Evolutionary conservation across 257 asterid species (phyloP).

Genomic region (Solanum gandarillasii): DNA sequence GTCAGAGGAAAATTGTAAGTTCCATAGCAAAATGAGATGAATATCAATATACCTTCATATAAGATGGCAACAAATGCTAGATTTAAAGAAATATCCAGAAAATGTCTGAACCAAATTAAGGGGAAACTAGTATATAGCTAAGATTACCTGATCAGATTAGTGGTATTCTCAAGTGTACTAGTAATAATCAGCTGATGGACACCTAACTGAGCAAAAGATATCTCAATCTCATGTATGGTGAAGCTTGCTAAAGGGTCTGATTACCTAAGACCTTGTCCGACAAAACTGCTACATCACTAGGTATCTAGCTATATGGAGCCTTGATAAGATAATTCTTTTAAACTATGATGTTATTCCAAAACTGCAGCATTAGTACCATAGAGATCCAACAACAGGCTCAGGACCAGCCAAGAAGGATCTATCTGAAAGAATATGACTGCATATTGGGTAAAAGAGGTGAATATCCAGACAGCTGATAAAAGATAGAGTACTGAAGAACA

Average conservation of each 20-base stretch:
- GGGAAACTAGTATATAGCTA: background rate
- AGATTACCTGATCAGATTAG: background rate
- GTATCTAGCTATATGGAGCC: background rate
- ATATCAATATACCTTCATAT: background rate
- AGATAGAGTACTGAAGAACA: background rate
- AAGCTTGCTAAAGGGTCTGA: background rate
- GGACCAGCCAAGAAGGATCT: background rate
- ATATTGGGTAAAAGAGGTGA: background rate
- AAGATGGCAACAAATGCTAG: background rate
- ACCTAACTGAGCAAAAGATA: background rate
- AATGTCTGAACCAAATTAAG: background rate
- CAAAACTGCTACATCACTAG: background rate
- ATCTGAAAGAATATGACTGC: background rate
- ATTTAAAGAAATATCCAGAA: background rate
- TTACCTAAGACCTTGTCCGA: background rate
- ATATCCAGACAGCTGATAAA: background rate
- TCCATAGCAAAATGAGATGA: background rate
- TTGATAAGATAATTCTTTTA: background rate
- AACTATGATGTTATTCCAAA: background rate
- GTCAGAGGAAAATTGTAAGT: constrained; percentile 17
- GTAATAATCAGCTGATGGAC: background rate
- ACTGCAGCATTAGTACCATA: background rate
- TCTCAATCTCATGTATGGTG: background rate
- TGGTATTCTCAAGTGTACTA: background rate
- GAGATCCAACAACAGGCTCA: background rate